Conservation (phyloP, 768 basidiomycete genomes). For the Pleurotus eryngii region DNA sequence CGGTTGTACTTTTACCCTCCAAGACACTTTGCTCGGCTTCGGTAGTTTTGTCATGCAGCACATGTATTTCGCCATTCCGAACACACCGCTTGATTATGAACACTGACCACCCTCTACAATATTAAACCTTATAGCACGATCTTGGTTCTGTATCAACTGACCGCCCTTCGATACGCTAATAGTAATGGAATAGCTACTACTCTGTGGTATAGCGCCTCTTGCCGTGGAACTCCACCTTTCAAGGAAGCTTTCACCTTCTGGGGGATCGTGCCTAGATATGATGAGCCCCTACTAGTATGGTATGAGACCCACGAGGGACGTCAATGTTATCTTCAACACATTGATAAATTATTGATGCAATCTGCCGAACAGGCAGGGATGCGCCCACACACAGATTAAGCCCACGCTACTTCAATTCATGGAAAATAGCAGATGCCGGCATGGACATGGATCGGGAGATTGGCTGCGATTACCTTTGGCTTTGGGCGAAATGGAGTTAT, state of each 20-base stretch:
- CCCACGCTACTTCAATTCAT: background rate
- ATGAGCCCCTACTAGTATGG: too few relatives aligned
- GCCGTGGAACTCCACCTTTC: too few relatives aligned
- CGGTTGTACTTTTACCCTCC: background rate
- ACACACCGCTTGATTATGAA: conserved; percentile 1
- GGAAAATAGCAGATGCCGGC: conserved; percentile 3
- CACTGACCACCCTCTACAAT: background rate
- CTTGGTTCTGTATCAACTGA: background rate
- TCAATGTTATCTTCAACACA: too few relatives aligned
- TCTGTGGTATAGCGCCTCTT: too few relatives aligned
- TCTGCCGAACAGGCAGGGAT: background rate
- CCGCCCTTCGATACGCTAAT: too few relatives aligned
- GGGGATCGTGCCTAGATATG: too few relatives aligned
- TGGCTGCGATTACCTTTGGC: conserved; percentile 1
- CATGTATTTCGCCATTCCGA: conserved; percentile 2
- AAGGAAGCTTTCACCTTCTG: too few relatives aligned
- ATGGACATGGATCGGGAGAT: conserved; percentile 4
- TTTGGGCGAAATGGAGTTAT: background rate
- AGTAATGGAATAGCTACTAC: too few relatives aligned
- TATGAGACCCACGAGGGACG: too few relatives aligned
- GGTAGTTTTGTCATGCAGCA: conserved; percentile 4
- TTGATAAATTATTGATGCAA: background rate
- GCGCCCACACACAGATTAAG: background rate
- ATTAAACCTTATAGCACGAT: background rate
- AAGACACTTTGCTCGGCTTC: background rate